Evolutionary conservation across 192 early-diverging fungal genomes (phyloP), one percentile per base, ranked within the genome.

Genomic region (Chytriomyces confervae): DNA sequence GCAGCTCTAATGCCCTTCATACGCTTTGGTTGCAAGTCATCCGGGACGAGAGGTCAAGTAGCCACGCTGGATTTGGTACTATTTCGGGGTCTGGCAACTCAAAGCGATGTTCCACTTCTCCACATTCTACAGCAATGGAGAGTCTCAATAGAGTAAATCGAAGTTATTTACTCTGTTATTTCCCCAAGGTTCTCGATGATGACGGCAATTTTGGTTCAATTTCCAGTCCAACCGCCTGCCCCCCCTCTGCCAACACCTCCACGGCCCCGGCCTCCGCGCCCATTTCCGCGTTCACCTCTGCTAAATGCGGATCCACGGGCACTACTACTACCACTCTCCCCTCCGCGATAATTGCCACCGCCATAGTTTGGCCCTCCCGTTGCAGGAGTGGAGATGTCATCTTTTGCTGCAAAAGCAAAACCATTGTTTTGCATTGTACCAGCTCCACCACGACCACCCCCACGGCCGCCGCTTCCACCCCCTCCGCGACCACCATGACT

Each of bases 161-260:
- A 36, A 36, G 36, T 36, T 36, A 36, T 36, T 36, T 36, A 36
- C 36, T 36, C 36, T 36, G 36, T 36, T 36, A 36, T 36, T 36
- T 36, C 36, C 36, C 36, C 36, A 36, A 36, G 36, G 3, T 36
- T 36, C 36, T 36, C 36, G 2, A 36, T 2, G 36, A 36, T 36
- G 36, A 36, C 36, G 2, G 36, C 36, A 4, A 4, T 36, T 36
- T 36, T 36, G 0, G 36, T 36, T 36, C 36, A 36, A 36, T 36
- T 36, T 57, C 53, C 53, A 57, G 16, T 13, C 20, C 53, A 13
- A 13, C 16, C 53, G 20, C 53, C 16, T 36, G 36, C 36, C 44
- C 47, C 45, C 5, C 69, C 69, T 11, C 69, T 9, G 3, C 69
- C 69, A 51, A 4, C 9, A 24, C 50, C 69, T 70, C 69, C 69